Conservation (phyloP, 1,284 basidiomycete genomes). For the Pseudomicrostroma phylloplanum region DNA sequence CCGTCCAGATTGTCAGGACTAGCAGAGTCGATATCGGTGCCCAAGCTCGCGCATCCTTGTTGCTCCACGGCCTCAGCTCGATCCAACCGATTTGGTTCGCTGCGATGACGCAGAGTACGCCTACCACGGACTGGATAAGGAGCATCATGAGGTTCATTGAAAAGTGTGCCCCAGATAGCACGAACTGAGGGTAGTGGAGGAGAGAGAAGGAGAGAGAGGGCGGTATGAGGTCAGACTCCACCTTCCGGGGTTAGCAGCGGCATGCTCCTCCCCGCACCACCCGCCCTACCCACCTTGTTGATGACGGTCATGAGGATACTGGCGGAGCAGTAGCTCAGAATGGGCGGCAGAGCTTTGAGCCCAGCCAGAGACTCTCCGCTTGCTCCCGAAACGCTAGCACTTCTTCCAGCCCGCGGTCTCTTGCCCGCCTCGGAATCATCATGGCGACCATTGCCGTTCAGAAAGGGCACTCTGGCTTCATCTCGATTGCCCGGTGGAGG, state of each 20-base stretch:
- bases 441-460: background rate
- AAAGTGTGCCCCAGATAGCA: conserved; percentile 87
- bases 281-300: conserved; percentile 61
- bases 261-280: background rate
- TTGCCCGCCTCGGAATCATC: background rate
- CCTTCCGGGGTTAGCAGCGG: background rate
- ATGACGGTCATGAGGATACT: conserved; percentile 97
- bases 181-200: conserved; percentile 57
- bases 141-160: conserved; percentile 95
- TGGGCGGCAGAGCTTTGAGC: conserved; percentile 61
- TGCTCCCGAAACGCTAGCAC: background rate
- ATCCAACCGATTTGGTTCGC: conserved; percentile 79
- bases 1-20: conserved; percentile 93
- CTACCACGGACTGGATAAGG: conserved; percentile 73
- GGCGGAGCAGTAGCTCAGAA: conserved; percentile 83
- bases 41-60: conserved; percentile 82
- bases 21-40: conserved; percentile 88
- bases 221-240: background rate
- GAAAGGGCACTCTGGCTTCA: background rate
- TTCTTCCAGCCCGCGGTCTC: background rate
- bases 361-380: conserved; percentile 9
- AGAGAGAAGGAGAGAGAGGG: background rate
- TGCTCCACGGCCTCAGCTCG: conserved; percentile 77
- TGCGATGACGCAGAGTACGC: conserved; percentile 66
- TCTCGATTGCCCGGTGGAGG: background rate